Percentiles rank a stretch among this genome's conserved stretches.
These are phyloP conservation scores for Halophytophthora polymorphica DNA, from an alignment of 352 stramenopile species.

Conservation along the genomic window DNA sequence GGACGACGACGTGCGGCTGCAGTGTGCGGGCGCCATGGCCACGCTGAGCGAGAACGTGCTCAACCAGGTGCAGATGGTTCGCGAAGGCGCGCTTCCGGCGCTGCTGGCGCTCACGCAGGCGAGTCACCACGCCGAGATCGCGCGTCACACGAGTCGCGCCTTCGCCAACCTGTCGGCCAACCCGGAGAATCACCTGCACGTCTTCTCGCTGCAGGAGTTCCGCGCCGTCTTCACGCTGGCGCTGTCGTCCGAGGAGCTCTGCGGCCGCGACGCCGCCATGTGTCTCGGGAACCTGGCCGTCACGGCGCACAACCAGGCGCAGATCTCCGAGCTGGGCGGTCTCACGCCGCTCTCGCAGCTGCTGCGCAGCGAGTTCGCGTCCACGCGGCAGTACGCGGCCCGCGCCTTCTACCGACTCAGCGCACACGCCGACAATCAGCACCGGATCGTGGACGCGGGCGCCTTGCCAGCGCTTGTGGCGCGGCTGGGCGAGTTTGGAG, in stretches of 20 bases:
- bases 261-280: slow-evolving; percentile 89
- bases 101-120: slow-evolving; percentile 68
- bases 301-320: slow-evolving; percentile 85
- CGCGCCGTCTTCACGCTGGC: slow-evolving; percentile 74
- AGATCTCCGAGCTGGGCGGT: slow-evolving; percentile 86
- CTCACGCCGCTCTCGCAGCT: slow-evolving; percentile 81
- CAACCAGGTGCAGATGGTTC: slow-evolving; percentile 88
- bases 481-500: slow-evolving; percentile 34
- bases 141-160: slow-evolving; percentile 84
- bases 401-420: slow-evolving; percentile 89
- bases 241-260: slow-evolving; percentile 73
- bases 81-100: slow-evolving; percentile 65
- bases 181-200: slow-evolving; percentile 86
- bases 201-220: slow-evolving; percentile 84
- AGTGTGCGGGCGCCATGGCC: slow-evolving; percentile 87
- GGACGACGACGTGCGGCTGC: slow-evolving; percentile 83
- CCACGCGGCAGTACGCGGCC: slow-evolving; percentile 78
- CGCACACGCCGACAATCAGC: slow-evolving; percentile 85
- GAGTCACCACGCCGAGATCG: slow-evolving; percentile 69
- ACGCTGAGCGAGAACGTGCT: slow-evolving; percentile 91
- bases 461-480: slow-evolving; percentile 73
- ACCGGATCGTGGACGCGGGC: slow-evolving; percentile 81
- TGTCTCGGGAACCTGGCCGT: slow-evolving; percentile 93
- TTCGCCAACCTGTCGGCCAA: slow-evolving; percentile 93
- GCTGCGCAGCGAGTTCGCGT: slow-evolving; percentile 63